Percentiles rank a stretch among this genome's conserved stretches.
Conservation (phyloP, 163 green algal genomes). For the Volvox carteri region DNA sequence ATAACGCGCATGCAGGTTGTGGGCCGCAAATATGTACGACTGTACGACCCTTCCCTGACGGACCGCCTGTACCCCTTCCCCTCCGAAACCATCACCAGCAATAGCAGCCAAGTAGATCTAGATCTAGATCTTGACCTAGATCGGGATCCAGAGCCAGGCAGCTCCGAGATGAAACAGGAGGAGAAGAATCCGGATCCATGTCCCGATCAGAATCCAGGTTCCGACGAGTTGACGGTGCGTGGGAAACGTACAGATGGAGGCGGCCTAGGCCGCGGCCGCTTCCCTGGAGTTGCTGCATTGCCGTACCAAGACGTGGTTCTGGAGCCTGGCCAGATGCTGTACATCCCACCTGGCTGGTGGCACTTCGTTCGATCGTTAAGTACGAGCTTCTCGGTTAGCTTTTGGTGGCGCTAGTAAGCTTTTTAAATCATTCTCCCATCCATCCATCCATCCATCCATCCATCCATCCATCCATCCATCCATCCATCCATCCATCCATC, state of each 20-base stretch:
- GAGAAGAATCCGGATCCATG: constrained; percentile 75
- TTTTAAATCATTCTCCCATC: not conserved
- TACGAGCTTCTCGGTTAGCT: constrained; percentile 90
- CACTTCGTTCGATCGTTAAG: constrained; percentile 90
- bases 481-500: too few relatives aligned
- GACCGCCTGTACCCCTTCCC: constrained; percentile 74
- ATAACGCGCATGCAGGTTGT: constrained; percentile 72
- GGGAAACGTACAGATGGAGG: not conserved
- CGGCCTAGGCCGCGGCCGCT: constrained; percentile 52
- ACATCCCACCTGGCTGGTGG: constrained; percentile 94
- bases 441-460: too few relatives aligned
- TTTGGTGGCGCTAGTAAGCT: constrained; percentile 84
- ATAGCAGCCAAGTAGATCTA: constrained; percentile 85
- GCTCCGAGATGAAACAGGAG: too few relatives aligned
- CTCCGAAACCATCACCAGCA: constrained; percentile 77
- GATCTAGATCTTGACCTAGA: constrained; percentile 62
- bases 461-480: too few relatives aligned
- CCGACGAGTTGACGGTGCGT: not conserved
- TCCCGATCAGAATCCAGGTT: not conserved
- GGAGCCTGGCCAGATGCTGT: constrained; percentile 89
- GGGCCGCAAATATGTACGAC: constrained; percentile 93
- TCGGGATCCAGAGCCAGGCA: not conserved
- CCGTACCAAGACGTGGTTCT: constrained; percentile 85
- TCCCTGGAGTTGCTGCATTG: constrained; percentile 12
- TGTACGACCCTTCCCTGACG: constrained; percentile 83